phyloP scores from a whole-genome alignment of 2,329 filamentous ascomycete species.

The Aspergillus costaricaensis region DNA sequence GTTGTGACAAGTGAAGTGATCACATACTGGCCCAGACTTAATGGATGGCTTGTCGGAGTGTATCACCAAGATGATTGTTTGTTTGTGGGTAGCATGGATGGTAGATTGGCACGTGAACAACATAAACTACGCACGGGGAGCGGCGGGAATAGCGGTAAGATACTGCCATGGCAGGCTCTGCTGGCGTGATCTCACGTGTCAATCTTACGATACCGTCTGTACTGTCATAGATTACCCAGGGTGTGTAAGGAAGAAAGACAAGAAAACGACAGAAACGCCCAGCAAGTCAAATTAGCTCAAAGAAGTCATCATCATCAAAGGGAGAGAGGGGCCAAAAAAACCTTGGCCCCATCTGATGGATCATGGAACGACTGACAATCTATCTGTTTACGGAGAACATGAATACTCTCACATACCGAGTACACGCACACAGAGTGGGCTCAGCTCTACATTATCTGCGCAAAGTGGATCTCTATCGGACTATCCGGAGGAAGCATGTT shows the following conservation, averaged over 20 bases:
- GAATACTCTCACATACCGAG: background rate
- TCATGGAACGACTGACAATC: background rate
- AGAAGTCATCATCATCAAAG: no score
- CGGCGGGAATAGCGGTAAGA: conserved; percentile 3
- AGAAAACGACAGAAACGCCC: no score
- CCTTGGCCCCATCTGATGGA: background rate
- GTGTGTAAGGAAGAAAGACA: background rate
- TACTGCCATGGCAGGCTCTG: background rate
- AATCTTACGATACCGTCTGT: background rate
- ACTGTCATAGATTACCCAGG: background rate
- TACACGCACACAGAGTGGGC: background rate
- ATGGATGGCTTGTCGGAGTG: no score
- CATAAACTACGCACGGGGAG: background rate
- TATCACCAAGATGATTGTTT: no score
- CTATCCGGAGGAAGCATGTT: background rate
- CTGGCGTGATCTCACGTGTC: background rate
- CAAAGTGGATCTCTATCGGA: conserved; percentile 2
- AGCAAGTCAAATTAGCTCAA: no score
- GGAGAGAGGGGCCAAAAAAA: background rate
- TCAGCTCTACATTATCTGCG: background rate
- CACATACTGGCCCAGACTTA: background rate
- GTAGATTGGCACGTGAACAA: background rate
- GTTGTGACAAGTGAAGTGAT: no score
- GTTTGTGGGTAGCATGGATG: background rate
- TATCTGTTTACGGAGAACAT: background rate